phyloP scores from a whole-genome alignment of 148 eudicot genomes.

The Cornus controversa region DNA sequence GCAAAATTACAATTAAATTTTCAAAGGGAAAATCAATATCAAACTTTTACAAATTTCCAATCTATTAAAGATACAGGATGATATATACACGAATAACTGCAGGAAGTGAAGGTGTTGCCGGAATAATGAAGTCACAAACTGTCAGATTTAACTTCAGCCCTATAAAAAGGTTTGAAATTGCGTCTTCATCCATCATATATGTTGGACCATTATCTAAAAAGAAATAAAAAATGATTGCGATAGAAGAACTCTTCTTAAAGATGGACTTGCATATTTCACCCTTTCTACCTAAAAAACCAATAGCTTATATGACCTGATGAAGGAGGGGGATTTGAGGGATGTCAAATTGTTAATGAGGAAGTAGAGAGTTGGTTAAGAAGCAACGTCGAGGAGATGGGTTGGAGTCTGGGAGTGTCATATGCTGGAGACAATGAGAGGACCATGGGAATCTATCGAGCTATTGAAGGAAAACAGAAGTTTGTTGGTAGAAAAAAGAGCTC shows the following conservation, averaged over 20 bases:
- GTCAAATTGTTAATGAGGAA: too few relatives aligned
- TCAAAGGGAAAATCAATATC: not conserved
- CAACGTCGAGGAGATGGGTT: too few relatives aligned
- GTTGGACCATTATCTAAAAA: conserved; percentile 66
- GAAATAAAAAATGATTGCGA: conserved; percentile 76
- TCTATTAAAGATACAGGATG: conserved; percentile 41
- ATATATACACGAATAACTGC: conserved; percentile 99
- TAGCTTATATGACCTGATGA: conserved; percentile 33
- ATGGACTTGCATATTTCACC: conserved; percentile 75
- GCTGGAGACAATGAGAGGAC: too few relatives aligned
- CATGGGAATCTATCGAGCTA: too few relatives aligned
- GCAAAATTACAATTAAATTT: not conserved
- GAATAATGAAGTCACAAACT: conserved; percentile 92
- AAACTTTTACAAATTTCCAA: not conserved
- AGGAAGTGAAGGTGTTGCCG: conserved; percentile 91
- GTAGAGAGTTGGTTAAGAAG: too few relatives aligned
- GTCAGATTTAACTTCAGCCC: conserved; percentile 77
- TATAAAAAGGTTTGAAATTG: conserved; percentile 58
- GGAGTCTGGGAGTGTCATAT: too few relatives aligned
- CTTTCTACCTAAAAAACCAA: conserved; percentile 67
- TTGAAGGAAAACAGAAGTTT: too few relatives aligned
- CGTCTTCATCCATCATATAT: conserved; percentile 97
- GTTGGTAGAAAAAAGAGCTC: too few relatives aligned
- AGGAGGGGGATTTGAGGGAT: too few relatives aligned
- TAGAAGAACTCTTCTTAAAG: conserved; percentile 72